Percentiles rank a stretch among this genome's conserved stretches.
These are phyloP conservation scores for Nakazawaea wickerhamii DNA, from an alignment of 805 yeast genomes.

Conservation along the genomic window DNA sequence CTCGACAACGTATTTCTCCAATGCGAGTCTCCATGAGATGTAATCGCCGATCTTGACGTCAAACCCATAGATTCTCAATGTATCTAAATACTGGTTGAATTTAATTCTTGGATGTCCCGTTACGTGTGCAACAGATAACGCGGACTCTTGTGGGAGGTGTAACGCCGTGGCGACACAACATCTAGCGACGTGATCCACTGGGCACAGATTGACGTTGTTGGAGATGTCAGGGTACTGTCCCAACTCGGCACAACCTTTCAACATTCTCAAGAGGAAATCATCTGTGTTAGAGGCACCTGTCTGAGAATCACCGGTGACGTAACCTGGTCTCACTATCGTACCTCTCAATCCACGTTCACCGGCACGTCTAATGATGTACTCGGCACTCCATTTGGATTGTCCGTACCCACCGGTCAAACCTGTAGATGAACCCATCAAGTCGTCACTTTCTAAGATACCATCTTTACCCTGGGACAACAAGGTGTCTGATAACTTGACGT, in stretches of 20 bases:
- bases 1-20: slow-evolving; percentile 75
- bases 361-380: slow-evolving; percentile 79
- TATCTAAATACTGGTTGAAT: slow-evolving; percentile 68
- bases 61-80: slow-evolving; percentile 71
- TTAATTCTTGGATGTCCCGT: slow-evolving; percentile 92
- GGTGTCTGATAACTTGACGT: slow-evolving; percentile 69
- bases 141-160: slow-evolving; percentile 45
- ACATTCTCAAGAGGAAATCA: slow-evolving; percentile 89
- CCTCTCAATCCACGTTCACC: slow-evolving; percentile 87
- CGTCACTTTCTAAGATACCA: slow-evolving; percentile 82
- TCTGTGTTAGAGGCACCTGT: slow-evolving; percentile 94
- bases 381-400: slow-evolving; percentile 97
- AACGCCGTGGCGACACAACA: slow-evolving; percentile 80
- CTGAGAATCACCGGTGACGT: slow-evolving; percentile 78
- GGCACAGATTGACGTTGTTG: slow-evolving; percentile 92
- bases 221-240: slow-evolving; percentile 81
- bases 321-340: slow-evolving; percentile 91
- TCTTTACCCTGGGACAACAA: slow-evolving; percentile 54
- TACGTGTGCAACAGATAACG: slow-evolving; percentile 82
- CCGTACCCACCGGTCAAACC: slow-evolving; percentile 95
- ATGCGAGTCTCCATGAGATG: slow-evolving; percentile 67
- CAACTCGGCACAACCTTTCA: slow-evolving; percentile 89
- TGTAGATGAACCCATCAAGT: slow-evolving; percentile 68
- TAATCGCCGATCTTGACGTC: slow-evolving; percentile 57
- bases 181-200: slow-evolving; percentile 97